A percentile compares a stretch with the other conserved stretches of the same genome.
phyloP scores from a whole-genome alignment of 768 basidiomycete genomes.

The Mycena vitilis region DNA sequence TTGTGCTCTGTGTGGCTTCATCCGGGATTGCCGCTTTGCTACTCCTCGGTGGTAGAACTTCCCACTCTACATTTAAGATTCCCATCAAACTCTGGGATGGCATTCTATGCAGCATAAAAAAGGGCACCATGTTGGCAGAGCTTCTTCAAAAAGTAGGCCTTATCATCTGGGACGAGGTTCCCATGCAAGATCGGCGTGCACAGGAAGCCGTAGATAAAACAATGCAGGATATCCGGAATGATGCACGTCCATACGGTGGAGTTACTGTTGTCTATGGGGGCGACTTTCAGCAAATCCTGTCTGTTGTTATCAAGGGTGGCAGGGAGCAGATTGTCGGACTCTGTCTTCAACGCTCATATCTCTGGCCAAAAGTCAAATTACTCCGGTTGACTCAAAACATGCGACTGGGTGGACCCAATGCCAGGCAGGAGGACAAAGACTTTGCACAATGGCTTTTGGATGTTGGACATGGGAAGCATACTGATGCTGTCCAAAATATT shows the following conservation, averaged over 20 bases:
- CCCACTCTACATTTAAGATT: conserved; percentile 62
- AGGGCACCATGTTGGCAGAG: conserved; percentile 38
- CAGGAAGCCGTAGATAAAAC: conserved; percentile 50
- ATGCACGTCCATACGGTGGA: conserved; percentile 47
- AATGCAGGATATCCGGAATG: conserved; percentile 42
- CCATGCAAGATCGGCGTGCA: conserved; percentile 47
- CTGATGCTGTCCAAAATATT: neutral
- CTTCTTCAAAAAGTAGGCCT: conserved; percentile 43
- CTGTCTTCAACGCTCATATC: conserved; percentile 11
- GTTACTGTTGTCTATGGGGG: conserved; percentile 44
- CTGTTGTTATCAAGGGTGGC: conserved; percentile 24
- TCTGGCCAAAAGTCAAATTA: conserved; percentile 9
- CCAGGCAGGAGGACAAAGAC: too few relatives aligned
- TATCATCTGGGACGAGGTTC: conserved; percentile 54
- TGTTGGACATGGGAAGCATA: conserved; percentile 19
- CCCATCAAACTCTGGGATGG: conserved; percentile 44
- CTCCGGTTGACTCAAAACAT: neutral
- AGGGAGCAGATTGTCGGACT: conserved; percentile 15
- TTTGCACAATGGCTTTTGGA: conserved; percentile 29
- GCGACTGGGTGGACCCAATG: neutral
- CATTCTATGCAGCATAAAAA: conserved; percentile 43
- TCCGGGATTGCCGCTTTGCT: conserved; percentile 62
- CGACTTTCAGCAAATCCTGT: conserved; percentile 18
- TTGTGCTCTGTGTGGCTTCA: conserved; percentile 62
- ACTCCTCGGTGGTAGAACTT: conserved; percentile 56